phyloP scores from a whole-genome alignment of 2,329 filamentous ascomycete genomes.

The Achaetomium macrosporum region DNA sequence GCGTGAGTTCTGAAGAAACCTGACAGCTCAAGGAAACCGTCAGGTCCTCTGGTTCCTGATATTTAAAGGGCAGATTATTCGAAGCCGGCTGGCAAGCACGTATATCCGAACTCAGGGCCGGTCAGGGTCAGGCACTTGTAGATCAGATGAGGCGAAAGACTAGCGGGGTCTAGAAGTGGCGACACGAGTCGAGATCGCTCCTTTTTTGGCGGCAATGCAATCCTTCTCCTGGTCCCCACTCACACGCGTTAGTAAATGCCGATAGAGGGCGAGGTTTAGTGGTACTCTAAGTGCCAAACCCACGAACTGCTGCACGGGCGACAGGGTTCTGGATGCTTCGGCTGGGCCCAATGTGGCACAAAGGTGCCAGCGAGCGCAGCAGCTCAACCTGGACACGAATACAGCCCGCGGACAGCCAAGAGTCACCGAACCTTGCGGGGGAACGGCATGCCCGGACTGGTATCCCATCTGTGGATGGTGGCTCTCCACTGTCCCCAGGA shows the following conservation, averaged over 20 bases:
- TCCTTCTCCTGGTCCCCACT: constrained; percentile 14
- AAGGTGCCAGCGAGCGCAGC: not conserved
- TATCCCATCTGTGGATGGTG: not conserved
- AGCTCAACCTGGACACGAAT: too few relatives aligned
- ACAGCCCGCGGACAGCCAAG: too few relatives aligned
- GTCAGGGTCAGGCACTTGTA: not conserved
- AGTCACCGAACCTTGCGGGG: not conserved
- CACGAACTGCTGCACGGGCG: not conserved
- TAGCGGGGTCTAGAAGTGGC: constrained; percentile 19
- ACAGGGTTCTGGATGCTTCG: constrained; percentile 7
- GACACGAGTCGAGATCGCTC: constrained; percentile 25
- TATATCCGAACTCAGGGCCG: not conserved
- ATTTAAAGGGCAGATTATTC: constrained; percentile 15
- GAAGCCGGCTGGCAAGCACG: constrained; percentile 4
- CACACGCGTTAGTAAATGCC: constrained; percentile 8
- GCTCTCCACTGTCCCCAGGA: too few relatives aligned
- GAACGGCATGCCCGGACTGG: not conserved
- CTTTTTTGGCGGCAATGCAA: constrained; percentile 17
- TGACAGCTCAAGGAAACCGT: constrained; percentile 15
- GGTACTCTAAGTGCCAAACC: not conserved
- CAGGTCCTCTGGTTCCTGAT: constrained; percentile 16
- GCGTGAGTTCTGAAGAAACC: constrained; percentile 16
- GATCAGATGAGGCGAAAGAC: constrained; percentile 5
- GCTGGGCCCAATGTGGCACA: not conserved
- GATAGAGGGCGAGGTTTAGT: not conserved